phyloP scores from a whole-genome alignment of 2,329 filamentous ascomycete species.

The Nemania diffusa region DNA sequence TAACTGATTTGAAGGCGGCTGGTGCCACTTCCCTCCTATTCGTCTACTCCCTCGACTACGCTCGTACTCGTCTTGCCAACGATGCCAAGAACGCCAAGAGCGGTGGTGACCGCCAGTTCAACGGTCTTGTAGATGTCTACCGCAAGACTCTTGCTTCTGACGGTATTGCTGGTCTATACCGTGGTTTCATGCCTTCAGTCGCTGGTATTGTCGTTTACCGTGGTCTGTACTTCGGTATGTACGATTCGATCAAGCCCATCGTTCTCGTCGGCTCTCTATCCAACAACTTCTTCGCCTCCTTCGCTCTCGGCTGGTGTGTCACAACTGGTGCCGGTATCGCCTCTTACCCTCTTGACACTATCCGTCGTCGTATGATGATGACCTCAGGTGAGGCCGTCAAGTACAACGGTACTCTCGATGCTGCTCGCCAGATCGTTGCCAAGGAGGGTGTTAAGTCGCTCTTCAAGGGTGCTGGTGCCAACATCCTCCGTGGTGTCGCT shows the following conservation, averaged over 20 bases:
- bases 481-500: conserved; percentile 99
- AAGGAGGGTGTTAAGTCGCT: conserved; percentile 98
- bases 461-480: conserved; percentile 99
- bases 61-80: conserved; percentile 99
- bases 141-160: conserved; percentile 99
- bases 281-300: conserved; percentile 99
- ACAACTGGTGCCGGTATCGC: conserved; percentile 99
- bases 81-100: conserved; percentile 98
- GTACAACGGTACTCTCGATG: conserved; percentile 97
- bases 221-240: conserved; percentile 99
- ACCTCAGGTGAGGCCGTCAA: conserved; percentile 97
- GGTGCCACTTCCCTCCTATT: conserved; percentile 99
- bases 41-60: conserved; percentile 99
- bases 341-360: conserved; percentile 99
- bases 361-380: conserved; percentile 99
- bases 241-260: conserved; percentile 99
- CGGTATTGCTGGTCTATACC: conserved; percentile 99
- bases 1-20: conserved; percentile 72
- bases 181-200: conserved; percentile 99
- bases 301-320: conserved; percentile 98
- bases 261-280: conserved; percentile 89
- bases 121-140: conserved; percentile 99
- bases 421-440: conserved; percentile 94
- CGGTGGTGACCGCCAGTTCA: conserved; percentile 99
- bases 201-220: conserved; percentile 99